Conservation (phyloP, 805 yeast genomes). For the Ogataea corticis region DNA sequence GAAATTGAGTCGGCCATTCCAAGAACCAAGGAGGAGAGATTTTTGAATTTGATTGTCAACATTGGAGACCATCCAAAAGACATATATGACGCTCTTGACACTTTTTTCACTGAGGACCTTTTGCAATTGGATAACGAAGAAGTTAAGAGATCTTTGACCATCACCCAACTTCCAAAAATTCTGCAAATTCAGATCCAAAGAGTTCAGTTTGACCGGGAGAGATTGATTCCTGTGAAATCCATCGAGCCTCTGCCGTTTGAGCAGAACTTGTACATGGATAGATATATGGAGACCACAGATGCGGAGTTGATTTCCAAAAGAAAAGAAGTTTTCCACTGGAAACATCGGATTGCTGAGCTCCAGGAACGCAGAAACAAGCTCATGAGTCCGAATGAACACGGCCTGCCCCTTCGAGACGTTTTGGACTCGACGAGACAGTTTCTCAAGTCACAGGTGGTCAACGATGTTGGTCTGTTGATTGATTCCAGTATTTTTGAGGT, state of each 20-base stretch:
- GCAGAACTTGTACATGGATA: conserved; percentile 78
- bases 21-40: conserved; percentile 67
- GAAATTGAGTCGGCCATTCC: conserved; percentile 30
- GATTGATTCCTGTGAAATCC: conserved; percentile 76
- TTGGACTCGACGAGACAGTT: conserved; percentile 58
- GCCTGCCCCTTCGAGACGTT: conserved; percentile 50
- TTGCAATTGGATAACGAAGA: conserved; percentile 69
- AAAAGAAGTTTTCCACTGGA: conserved; percentile 63
- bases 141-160: conserved; percentile 71
- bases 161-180: conserved; percentile 73
- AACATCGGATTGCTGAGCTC: conserved; percentile 48
- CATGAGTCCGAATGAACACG: conserved; percentile 47
- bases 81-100: conserved; percentile 87
- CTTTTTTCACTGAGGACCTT: conserved; percentile 73
- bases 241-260: conserved; percentile 80
- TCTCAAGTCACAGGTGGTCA: conserved; percentile 44
- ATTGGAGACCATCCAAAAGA: conserved; percentile 87
- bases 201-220: conserved; percentile 81
- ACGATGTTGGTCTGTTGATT: conserved; percentile 38
- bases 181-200: conserved; percentile 92
- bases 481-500: conserved; percentile 48
- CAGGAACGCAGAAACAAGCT: conserved; percentile 45
- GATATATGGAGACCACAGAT: conserved; percentile 75
- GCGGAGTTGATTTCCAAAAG: conserved; percentile 52
- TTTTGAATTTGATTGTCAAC: conserved; percentile 78